These are phyloP conservation scores for Mikania micrantha DNA, from an alignment of 129 eudicot genomes.

Conservation along the genomic window DNA sequence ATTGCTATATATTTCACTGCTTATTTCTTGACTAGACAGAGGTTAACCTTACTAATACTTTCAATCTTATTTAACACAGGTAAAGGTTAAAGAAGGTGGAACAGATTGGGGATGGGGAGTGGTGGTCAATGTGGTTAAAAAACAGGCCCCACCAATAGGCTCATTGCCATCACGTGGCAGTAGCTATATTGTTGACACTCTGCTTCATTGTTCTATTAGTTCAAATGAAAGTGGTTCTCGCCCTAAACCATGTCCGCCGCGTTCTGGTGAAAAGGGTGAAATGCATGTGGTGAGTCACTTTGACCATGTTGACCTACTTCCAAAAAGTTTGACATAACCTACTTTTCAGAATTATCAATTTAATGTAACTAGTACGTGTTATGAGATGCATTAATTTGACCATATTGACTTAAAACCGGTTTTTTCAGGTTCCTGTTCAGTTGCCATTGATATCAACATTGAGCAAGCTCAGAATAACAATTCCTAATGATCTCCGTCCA, in stretches of 20 bases:
- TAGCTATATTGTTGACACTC: slow-evolving; percentile 82
- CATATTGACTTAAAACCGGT: not conserved
- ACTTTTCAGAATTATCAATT: too few species aligned
- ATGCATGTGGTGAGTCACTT: slow-evolving; percentile 79
- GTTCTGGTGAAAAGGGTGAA: slow-evolving; percentile 95
- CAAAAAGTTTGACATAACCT: too few species aligned
- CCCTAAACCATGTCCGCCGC: slow-evolving; percentile 96
- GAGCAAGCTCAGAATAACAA: slow-evolving; percentile 74
- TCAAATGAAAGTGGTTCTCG: slow-evolving; percentile 91
- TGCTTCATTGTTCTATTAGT: slow-evolving; percentile 89
- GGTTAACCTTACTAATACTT: too few species aligned
- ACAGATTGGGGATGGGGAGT: slow-evolving; percentile 99
- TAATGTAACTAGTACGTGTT: not conserved
- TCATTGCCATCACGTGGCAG: slow-evolving; percentile 69
- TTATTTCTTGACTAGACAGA: too few species aligned
- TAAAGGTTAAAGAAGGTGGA: slow-evolving; percentile 87
- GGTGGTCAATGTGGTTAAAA: slow-evolving; percentile 92
- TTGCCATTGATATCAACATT: slow-evolving; percentile 75
- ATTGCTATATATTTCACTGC: too few species aligned
- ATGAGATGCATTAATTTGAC: not conserved
- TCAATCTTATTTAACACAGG: slow-evolving; percentile 32
- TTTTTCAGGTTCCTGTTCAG: slow-evolving; percentile 77
- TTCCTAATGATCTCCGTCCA: slow-evolving; percentile 94
- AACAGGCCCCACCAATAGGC: slow-evolving; percentile 53
- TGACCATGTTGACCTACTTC: not conserved